Evolutionary conservation across 2,329 filamentous ascomycete genomes (phyloP).

Genomic region (Periconia sp.): DNA sequence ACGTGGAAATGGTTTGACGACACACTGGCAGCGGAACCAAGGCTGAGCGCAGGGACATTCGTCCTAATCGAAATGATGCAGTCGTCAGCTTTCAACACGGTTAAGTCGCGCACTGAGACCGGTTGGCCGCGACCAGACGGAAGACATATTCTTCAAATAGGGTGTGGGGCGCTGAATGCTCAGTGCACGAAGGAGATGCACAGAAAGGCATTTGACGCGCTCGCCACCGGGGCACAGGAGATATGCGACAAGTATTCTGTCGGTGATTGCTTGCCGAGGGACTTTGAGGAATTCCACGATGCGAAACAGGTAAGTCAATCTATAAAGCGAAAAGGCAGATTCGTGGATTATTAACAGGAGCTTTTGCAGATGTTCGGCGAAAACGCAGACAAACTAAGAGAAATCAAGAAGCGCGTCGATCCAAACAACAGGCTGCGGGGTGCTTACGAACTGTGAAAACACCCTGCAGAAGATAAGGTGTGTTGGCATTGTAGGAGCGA

Average conservation of each 20-base stretch:
- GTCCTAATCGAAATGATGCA: conserved; percentile 24
- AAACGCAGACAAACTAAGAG: conserved; percentile 15
- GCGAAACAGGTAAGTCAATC: too few species aligned
- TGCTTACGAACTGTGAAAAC: conserved; percentile 14
- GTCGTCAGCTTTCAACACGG: conserved; percentile 17
- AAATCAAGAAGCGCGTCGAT: conserved; percentile 17
- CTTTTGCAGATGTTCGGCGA: conserved; percentile 22
- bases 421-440: conserved; percentile 18
- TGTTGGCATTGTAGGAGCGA: too few species aligned
- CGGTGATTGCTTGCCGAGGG: conserved; percentile 16
- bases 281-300: conserved; percentile 21
- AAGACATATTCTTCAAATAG: conserved; percentile 20
- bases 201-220: conserved; percentile 6
- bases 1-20: too few species aligned
- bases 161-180: conserved; percentile 10
- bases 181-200: conserved; percentile 10
- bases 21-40: too few species aligned
- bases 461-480: too few species aligned
- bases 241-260: conserved; percentile 13
- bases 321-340: too few species aligned
- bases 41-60: conserved; percentile 19
- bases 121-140: conserved; percentile 16
- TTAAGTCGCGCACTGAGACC: conserved; percentile 11
- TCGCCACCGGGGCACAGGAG: conserved; percentile 14
- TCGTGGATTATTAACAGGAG: too few species aligned